phyloP scores from a whole-genome alignment of 257 asterid species.

The Rubia yunnanensis region DNA sequence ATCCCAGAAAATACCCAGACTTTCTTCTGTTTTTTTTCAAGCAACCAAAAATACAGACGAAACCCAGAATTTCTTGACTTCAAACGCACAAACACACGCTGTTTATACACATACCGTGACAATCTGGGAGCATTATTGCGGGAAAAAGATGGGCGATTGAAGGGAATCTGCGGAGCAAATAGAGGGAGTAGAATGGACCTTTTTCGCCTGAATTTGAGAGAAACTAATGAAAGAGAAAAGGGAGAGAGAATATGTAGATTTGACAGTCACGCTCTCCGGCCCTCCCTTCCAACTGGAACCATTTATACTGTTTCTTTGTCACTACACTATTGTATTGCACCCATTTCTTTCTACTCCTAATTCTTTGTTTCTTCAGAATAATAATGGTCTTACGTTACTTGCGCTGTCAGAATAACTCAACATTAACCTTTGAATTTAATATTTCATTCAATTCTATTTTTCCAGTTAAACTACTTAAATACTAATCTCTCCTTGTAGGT shows the following conservation, averaged over 20 bases:
- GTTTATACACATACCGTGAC: conserved; percentile 21
- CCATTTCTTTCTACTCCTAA: neutral
- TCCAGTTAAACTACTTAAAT: neutral
- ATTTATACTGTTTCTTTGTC: conserved; percentile 8
- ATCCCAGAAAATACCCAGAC: neutral
- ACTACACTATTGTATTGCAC: neutral
- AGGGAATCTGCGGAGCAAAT: conserved; percentile 39
- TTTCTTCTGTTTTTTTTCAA: no score
- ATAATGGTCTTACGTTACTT: neutral
- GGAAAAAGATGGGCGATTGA: conserved; percentile 47
- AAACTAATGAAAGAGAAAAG: conserved; percentile 8
- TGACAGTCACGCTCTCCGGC: conserved; percentile 49
- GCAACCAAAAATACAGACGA: no score
- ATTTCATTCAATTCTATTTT: neutral
- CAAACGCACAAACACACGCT: neutral
- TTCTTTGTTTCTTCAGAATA: neutral
- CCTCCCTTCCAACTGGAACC: conserved; percentile 5
- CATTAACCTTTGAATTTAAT: no score
- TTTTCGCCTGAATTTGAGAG: conserved; percentile 16
- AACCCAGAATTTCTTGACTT: conserved; percentile 6
- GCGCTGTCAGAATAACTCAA: neutral
- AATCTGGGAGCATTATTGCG: conserved; percentile 26
- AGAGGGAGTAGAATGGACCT: conserved; percentile 19
- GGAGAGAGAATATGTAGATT: conserved; percentile 47
- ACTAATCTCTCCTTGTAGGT: neutral